A percentile compares a stretch with the other conserved stretches of the same genome.
phyloP scores from a whole-genome alignment of 164 flowering plant species.

The Berberis vulgaris region DNA sequence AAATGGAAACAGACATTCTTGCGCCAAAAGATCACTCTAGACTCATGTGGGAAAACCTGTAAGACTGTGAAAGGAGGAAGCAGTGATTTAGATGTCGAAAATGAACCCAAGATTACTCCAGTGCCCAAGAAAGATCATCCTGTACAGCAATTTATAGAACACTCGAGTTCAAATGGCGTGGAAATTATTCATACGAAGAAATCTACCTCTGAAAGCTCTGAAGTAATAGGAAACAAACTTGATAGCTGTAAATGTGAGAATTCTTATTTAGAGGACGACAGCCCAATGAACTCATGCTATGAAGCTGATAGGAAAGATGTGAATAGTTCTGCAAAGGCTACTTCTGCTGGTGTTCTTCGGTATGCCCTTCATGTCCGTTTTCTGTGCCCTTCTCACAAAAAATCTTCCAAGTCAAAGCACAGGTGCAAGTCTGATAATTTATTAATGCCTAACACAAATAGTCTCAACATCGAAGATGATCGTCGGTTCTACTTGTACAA shows the following conservation, averaged over 20 bases:
- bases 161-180: conserved; percentile 3
- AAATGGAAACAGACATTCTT: conserved; percentile 54
- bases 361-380: conserved; percentile 94
- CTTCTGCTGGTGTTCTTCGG: conserved; percentile 64
- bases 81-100: conserved; percentile 18
- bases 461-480: conserved; percentile 30
- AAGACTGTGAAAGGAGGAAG: conserved; percentile 14
- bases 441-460: conserved; percentile 28
- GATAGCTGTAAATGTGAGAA: conserved; percentile 14
- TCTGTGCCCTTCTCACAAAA: conserved; percentile 54
- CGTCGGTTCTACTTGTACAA: conserved; percentile 81
- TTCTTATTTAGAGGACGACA: conserved; percentile 7
- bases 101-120: conserved; percentile 10
- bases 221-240: conserved; percentile 14
- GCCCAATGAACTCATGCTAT: conserved; percentile 5
- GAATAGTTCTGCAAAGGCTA: conserved; percentile 37
- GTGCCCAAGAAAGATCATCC: conserved; percentile 8
- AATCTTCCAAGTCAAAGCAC: conserved; percentile 36
- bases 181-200: background rate
- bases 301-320: conserved; percentile 25
- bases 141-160: conserved; percentile 7
- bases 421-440: conserved; percentile 58
- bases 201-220: conserved; percentile 11
- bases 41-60: conserved; percentile 23
- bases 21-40: conserved; percentile 75